Conservation (phyloP, 2,329 filamentous ascomycete genomes). For the Colletotrichum plurivorum region DNA sequence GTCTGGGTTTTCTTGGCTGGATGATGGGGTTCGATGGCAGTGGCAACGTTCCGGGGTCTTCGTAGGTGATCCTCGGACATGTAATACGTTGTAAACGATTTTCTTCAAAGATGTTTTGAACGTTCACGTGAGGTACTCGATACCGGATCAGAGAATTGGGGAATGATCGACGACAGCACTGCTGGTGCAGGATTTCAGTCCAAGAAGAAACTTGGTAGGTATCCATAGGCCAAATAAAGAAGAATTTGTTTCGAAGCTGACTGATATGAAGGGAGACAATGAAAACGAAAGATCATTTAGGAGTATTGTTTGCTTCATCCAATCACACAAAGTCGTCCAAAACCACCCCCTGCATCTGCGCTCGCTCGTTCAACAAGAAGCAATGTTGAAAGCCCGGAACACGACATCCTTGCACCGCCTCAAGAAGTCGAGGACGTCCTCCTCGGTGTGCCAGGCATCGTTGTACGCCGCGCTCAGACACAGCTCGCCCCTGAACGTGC, state of each 20-base stretch:
- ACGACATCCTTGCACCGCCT: slow-evolving; percentile 38
- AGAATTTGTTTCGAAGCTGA: too few relatives aligned
- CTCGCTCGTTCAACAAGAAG: not conserved
- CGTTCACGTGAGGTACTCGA: too few relatives aligned
- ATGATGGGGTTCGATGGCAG: too few relatives aligned
- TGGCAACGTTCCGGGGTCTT: too few relatives aligned
- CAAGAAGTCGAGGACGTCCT: slow-evolving; percentile 43
- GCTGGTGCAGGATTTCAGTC: not conserved
- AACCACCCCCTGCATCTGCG: not conserved
- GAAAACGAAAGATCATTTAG: not conserved
- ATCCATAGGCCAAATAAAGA: not conserved
- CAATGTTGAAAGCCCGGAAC: slow-evolving; percentile 10
- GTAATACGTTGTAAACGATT: too few relatives aligned
- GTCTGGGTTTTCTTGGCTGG: not conserved
- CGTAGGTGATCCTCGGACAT: too few relatives aligned
- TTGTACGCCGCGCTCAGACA: slow-evolving; percentile 58
- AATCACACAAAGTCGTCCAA: not conserved
- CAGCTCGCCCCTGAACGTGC: slow-evolving; percentile 53
- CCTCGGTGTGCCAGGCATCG: slow-evolving; percentile 55
- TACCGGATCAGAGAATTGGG: too few relatives aligned
- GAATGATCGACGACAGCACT: too few relatives aligned
- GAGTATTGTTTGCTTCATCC: not conserved
- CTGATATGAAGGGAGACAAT: too few relatives aligned
- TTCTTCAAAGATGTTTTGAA: too few relatives aligned
- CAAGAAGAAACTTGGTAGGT: not conserved